Evolutionary conservation across 768 basidiomycete genomes (phyloP).

Genomic region (Termitomyces sp.): DNA sequence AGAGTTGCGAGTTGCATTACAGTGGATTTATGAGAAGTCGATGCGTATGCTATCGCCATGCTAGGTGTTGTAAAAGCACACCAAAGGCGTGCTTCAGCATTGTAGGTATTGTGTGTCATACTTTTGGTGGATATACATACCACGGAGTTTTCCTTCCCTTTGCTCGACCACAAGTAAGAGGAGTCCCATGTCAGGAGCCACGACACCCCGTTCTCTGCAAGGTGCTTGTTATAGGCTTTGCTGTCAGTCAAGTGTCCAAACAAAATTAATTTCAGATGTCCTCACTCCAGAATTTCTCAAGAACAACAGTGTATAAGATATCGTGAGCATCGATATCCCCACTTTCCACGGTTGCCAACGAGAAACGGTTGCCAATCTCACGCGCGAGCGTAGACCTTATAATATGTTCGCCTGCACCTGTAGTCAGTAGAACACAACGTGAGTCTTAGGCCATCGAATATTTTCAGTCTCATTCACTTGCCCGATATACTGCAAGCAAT

Average conservation of each 20-base stretch:
- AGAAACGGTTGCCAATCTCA: conserved; percentile 42
- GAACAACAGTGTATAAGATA: conserved; percentile 38
- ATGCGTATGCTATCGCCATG: conserved; percentile 75
- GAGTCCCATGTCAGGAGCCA: conserved; percentile 53
- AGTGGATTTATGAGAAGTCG: conserved; percentile 50
- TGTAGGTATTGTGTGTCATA: not conserved
- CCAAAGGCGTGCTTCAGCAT: conserved; percentile 61
- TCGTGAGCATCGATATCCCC: conserved; percentile 50
- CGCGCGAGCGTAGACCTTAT: conserved; percentile 51
- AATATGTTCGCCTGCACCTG: conserved; percentile 73
- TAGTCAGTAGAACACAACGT: not conserved
- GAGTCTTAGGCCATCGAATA: not conserved
- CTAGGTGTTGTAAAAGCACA: conserved; percentile 80
- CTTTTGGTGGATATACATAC: conserved; percentile 8
- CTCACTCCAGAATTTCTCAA: conserved; percentile 48
- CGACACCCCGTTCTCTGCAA: conserved; percentile 31
- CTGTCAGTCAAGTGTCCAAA: conserved; percentile 1
- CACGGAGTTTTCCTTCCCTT: conserved; percentile 12
- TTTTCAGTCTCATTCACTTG: conserved; percentile 11
- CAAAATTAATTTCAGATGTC: not conserved
- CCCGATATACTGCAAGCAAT: conserved; percentile 74
- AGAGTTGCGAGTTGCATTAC: conserved; percentile 27
- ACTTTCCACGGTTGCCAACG: conserved; percentile 8
- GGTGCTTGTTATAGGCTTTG: conserved; percentile 22
- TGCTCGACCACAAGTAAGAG: conserved; percentile 52